Evolutionary conservation across 306 rosid genomes (phyloP).

Genomic region (Ceratonia siliqua): DNA sequence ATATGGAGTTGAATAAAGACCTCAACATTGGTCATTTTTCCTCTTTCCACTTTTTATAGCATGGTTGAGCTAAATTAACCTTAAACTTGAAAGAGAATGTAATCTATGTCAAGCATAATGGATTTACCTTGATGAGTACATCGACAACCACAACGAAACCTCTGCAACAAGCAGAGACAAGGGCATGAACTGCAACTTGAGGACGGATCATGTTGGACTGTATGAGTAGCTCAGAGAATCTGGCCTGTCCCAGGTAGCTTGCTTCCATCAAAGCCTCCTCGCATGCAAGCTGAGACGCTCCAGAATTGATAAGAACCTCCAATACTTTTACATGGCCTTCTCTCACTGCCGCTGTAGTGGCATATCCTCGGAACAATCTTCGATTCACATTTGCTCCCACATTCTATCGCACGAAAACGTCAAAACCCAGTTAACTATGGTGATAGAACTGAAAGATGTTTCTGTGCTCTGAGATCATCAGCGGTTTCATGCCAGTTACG

Average conservation of each 20-base stretch:
- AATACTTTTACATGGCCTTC: slow-evolving; percentile 50
- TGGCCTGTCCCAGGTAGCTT: slow-evolving; percentile 50
- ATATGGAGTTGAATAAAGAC: not conserved
- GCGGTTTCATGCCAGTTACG: too few species aligned
- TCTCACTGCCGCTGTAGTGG: slow-evolving; percentile 63
- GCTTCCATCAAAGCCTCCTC: slow-evolving; percentile 77
- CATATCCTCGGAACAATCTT: slow-evolving; percentile 61
- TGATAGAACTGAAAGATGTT: slow-evolving; percentile 2
- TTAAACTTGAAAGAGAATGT: not conserved
- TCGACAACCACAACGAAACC: slow-evolving; percentile 58
- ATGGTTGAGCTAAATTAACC: slow-evolving; percentile 8
- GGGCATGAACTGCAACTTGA: slow-evolving; percentile 52
- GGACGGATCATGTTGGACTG: slow-evolving; percentile 55
- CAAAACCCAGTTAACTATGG: not conserved
- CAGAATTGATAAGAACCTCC: slow-evolving; percentile 54
- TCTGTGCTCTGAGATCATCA: too few species aligned
- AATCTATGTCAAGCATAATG: slow-evolving; percentile 13
- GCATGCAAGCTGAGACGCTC: slow-evolving; percentile 63
- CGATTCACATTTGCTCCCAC: slow-evolving; percentile 58
- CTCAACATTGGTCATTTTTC: not conserved
- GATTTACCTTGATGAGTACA: slow-evolving; percentile 59
- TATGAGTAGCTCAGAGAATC: slow-evolving; percentile 55
- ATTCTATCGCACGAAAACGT: slow-evolving; percentile 36
- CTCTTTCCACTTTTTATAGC: not conserved
- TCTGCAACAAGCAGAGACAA: slow-evolving; percentile 64